Evolutionary conservation across 108 stramenopile species (phyloP), one percentile per base, ranked within the genome.

Genomic region (Pseudonitzschia pungens): DNA sequence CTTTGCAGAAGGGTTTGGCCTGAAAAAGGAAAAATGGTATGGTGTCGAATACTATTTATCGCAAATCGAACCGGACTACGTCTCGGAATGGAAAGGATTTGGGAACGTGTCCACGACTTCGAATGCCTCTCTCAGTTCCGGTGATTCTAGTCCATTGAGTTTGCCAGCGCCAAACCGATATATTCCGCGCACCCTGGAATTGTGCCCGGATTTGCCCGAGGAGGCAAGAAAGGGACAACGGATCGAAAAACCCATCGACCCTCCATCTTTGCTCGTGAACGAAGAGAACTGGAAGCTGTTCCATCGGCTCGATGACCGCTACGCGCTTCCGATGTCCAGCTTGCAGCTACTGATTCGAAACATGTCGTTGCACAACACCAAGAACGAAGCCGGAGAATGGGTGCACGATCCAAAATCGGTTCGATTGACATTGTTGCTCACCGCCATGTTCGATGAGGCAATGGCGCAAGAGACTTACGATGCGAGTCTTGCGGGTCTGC

Each of bases 231-330:
- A 9, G 60, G 86, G 86, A 22, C 90, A 86, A 56, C 81, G 89
- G 29, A 88, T 95, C 5, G 86, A 91, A 20, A 87, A 90, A 41
- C 71, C 84, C 1, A 88, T 91, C 27, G 79, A 86, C 31, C 94
- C 94, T 48, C 94, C 94, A 7, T 82, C 76, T 18, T 59, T 95
- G 8, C 51, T 84, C n/a, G 64, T 91, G 18, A 69, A 85, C 9
- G 82, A 89, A 45, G 44, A 75, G 14, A 52, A 68, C 16, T 83
- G 86, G 63, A 85, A 90, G n/a, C 87, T 95, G 42, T 95, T 79
- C 84, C 87, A 90, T 82, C 83, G 90, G 42, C 80, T 95, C 29
- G 94, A 95, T 70, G 94, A 95, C 69, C 76, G 94, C 9, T 95
- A 95, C 71, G 90, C 88, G 10, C 68, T 93, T 7, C 94, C 94